Evolutionary conservation across 2,329 filamentous ascomycete genomes (phyloP).

Genomic region (Akanthomyces muscarius): DNA sequence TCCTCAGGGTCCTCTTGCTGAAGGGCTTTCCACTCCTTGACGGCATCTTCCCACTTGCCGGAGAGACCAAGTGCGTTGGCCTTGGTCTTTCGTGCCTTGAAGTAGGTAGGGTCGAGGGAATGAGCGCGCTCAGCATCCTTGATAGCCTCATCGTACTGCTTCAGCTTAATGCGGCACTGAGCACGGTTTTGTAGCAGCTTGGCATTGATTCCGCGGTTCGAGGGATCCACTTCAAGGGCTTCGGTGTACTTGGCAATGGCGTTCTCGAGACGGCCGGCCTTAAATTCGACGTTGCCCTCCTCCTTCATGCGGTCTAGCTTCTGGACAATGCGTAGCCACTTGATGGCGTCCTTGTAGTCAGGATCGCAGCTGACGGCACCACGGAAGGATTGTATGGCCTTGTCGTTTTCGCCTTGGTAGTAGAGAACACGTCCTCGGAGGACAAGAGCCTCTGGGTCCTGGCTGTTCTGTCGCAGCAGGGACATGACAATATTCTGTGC

Average conservation of each 20-base stretch:
- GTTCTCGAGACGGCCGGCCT: constrained; percentile 71
- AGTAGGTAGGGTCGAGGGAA: constrained; percentile 75
- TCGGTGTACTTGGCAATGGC: constrained; percentile 82
- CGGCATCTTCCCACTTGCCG: constrained; percentile 87
- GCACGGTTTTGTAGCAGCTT: constrained; percentile 94
- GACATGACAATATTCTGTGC: constrained; percentile 90
- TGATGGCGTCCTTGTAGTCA: constrained; percentile 83
- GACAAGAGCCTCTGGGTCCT: constrained; percentile 90
- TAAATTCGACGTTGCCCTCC: constrained; percentile 88
- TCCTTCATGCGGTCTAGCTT: constrained; percentile 92
- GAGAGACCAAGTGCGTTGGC: constrained; percentile 83
- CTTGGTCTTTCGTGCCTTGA: constrained; percentile 89
- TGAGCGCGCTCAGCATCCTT: constrained; percentile 82
- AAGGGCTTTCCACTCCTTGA: constrained; percentile 83
- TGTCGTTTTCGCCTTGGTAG: constrained; percentile 88
- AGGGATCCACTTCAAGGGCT: constrained; percentile 79
- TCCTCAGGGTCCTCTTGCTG: constrained; percentile 81
- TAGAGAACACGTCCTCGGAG: constrained; percentile 85
- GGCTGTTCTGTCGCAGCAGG: constrained; percentile 77
- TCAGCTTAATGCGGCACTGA: constrained; percentile 76
- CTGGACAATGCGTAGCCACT: constrained; percentile 83
- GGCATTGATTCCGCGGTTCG: constrained; percentile 87
- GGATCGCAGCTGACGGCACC: constrained; percentile 88
- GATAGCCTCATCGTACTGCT: constrained; percentile 78
- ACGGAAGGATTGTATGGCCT: constrained; percentile 87